Percentiles rank a stretch among this genome's conserved stretches.
phyloP scores from a whole-genome alignment of 176 grass and related monocot species.

The Areca catechu region DNA sequence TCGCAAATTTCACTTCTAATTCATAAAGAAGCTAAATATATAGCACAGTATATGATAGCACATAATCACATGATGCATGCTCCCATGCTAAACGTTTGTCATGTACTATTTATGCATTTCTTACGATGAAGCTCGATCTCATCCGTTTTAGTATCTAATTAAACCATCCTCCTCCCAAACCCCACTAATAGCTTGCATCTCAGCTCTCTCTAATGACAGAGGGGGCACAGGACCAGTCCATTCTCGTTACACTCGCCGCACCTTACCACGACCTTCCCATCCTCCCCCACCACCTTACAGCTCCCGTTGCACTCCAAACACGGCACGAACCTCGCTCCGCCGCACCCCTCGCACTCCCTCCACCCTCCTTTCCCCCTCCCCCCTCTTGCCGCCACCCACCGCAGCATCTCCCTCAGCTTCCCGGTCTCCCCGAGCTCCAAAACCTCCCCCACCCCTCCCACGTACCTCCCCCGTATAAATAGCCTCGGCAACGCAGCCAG shows the following conservation, averaged over 20 bases:
- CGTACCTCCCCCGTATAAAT: constrained; percentile 65
- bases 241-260: constrained; percentile 84
- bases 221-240: constrained; percentile 68
- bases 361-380: constrained; percentile 38
- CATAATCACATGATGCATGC: too few species aligned
- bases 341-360: constrained; percentile 67
- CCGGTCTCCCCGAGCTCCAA: constrained; percentile 41
- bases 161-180: too few species aligned
- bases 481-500: constrained; percentile 40
- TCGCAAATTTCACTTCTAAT: too few species aligned
- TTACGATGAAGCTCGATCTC: too few species aligned
- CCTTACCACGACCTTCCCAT: constrained; percentile 33
- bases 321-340: constrained; percentile 72
- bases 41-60: too few species aligned
- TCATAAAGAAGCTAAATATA: too few species aligned
- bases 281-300: constrained; percentile 45
- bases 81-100: too few species aligned
- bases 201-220: constrained; percentile 42
- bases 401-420: constrained; percentile 63
- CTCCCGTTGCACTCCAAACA: constrained; percentile 82
- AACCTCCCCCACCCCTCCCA: constrained; percentile 63
- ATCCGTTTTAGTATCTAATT: too few species aligned
- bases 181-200: too few species aligned
- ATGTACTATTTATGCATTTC: too few species aligned
- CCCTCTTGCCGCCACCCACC: constrained; percentile 42